These are phyloP conservation scores for Boletus semigastroideus DNA, from an alignment of 1,284 basidiomycete species.

Conservation along the genomic window DNA sequence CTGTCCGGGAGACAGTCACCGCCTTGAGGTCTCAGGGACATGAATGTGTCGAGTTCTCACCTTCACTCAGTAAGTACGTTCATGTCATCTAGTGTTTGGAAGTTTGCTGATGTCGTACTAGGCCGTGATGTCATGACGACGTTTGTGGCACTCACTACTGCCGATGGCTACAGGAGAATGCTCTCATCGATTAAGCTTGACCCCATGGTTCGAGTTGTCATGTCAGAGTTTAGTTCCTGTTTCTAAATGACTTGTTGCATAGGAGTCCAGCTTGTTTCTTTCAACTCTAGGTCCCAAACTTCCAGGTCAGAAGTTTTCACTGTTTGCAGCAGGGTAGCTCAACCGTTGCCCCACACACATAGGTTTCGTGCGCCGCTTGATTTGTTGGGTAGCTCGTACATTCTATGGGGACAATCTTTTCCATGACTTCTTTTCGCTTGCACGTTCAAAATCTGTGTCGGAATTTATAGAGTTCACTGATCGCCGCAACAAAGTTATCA, in stretches of 20 bases:
- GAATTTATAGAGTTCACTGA: conserved; percentile 54
- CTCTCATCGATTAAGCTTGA: conserved; percentile 69
- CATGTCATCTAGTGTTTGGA: background rate
- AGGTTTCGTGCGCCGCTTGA: conserved; percentile 53
- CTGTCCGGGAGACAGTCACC: conserved; percentile 74
- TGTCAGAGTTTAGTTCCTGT: background rate
- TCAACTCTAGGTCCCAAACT: conserved; percentile 61
- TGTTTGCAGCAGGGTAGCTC: background rate
- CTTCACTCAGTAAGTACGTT: conserved; percentile 49
- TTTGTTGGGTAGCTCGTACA: conserved; percentile 47
- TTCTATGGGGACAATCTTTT: conserved; percentile 60
- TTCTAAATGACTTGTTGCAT: background rate
- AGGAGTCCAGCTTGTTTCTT: conserved; percentile 60
- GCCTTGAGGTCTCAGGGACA: conserved; percentile 70
- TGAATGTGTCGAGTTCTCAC: conserved; percentile 70
- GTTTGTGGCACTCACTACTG: conserved; percentile 69
- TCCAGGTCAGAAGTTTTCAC: conserved; percentile 42
- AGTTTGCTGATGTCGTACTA: conserved; percentile 25
- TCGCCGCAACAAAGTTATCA: conserved; percentile 51
- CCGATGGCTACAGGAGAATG: conserved; percentile 78
- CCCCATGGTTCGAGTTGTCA: conserved; percentile 47
- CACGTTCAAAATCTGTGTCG: conserved; percentile 51
- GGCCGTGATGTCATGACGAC: conserved; percentile 53
- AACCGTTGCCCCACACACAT: background rate
- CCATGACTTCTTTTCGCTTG: conserved; percentile 43